phyloP scores from a whole-genome alignment of 2,329 filamentous ascomycete genomes.

The Neofusicoccum ribis region DNA sequence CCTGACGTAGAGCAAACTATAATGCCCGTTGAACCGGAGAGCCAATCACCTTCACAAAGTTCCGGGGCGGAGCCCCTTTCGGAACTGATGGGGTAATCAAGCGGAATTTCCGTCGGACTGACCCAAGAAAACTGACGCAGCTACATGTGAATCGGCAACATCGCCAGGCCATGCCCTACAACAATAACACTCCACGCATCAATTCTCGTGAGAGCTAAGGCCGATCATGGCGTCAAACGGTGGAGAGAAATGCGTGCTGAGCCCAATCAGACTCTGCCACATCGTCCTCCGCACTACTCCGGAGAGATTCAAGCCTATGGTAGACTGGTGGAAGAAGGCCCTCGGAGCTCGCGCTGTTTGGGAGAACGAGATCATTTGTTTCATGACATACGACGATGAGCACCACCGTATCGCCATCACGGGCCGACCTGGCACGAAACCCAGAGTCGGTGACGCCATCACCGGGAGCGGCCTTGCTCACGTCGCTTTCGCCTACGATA shows the following conservation, averaged over 20 bases:
- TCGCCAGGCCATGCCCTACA: background rate
- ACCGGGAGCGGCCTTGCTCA: constrained; percentile 38
- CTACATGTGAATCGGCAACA: background rate
- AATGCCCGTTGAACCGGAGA: background rate
- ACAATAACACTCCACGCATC: background rate
- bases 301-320: constrained; percentile 31
- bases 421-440: background rate
- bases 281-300: constrained; percentile 29
- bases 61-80: background rate
- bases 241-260: background rate
- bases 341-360: constrained; percentile 35
- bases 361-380: constrained; percentile 30
- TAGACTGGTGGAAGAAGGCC: constrained; percentile 41
- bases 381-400: constrained; percentile 49
- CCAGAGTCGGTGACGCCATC: background rate
- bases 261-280: constrained; percentile 21
- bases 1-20: background rate
- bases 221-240: background rate
- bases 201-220: background rate
- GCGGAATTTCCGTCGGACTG: background rate
- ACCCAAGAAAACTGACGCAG: background rate
- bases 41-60: background rate
- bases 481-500: constrained; percentile 45
- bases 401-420: constrained; percentile 50
- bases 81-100: background rate